Conservation (phyloP, 108 stramenopile genomes). For the Ochromonas danica region DNA sequence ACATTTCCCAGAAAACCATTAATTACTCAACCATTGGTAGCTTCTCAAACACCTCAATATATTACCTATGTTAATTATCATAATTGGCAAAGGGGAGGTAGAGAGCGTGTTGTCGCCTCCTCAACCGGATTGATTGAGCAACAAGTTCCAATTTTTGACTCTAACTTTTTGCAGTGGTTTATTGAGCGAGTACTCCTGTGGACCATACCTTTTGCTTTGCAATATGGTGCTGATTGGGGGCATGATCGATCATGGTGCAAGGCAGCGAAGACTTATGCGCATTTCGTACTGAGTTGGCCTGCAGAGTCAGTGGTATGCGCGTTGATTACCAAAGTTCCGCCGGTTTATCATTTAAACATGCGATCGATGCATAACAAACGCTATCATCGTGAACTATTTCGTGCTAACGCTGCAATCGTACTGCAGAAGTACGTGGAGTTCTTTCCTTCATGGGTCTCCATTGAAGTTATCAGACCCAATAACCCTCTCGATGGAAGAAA, state of each 20-base stretch:
- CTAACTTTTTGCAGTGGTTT: neutral
- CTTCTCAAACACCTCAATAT: neutral
- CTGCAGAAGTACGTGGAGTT: neutral
- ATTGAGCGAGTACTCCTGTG: neutral
- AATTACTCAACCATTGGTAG: neutral
- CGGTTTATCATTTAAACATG: neutral
- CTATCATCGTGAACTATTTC: neutral
- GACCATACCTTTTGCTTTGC: neutral
- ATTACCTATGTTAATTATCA: neutral
- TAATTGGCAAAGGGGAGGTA: neutral
- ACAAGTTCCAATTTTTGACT: neutral
- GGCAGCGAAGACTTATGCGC: neutral
- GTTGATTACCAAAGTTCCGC: neutral
- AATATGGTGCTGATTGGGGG: neutral
- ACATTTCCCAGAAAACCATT: neutral
- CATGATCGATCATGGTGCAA: neutral
- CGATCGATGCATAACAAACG: neutral
- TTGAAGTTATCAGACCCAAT: neutral
- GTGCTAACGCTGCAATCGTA: neutral
- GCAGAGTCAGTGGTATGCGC: neutral
- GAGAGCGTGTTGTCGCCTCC: neutral
- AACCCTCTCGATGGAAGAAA: neutral
- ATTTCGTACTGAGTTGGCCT: neutral
- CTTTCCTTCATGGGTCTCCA: neutral
- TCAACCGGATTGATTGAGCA: neutral